These are phyloP conservation scores for Pyracantha coccinea DNA, from an alignment of 331 rosid species.

Conservation along the genomic window DNA sequence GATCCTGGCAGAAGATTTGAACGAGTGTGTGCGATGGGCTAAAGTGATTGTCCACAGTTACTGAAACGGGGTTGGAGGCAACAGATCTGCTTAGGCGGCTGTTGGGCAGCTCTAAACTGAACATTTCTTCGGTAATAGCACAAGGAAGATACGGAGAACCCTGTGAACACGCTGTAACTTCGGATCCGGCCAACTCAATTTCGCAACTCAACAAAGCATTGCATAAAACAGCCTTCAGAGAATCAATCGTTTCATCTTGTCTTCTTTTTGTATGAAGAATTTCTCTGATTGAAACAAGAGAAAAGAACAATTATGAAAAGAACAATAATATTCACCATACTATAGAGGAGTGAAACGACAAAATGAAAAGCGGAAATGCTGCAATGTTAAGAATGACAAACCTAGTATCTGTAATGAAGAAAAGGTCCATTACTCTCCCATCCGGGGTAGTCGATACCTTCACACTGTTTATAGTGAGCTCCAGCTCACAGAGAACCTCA, in stretches of 20 bases:
- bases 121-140: slow-evolving; percentile 37
- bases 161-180: slow-evolving; percentile 34
- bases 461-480: slow-evolving; percentile 46
- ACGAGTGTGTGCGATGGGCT: slow-evolving; percentile 50
- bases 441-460: slow-evolving; percentile 57
- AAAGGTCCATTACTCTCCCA: slow-evolving; percentile 55
- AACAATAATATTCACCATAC: not conserved
- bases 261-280: slow-evolving; percentile 38
- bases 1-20: slow-evolving; percentile 47
- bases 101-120: slow-evolving; percentile 32
- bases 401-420: slow-evolving; percentile 57
- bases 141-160: slow-evolving; percentile 39
- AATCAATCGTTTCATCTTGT: slow-evolving; percentile 33
- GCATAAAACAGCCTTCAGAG: slow-evolving; percentile 24
- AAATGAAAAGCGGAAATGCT: not conserved
- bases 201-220: slow-evolving; percentile 37
- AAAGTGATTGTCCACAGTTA: slow-evolving; percentile 36
- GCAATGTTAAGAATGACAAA: slow-evolving; percentile 11
- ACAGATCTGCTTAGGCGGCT: slow-evolving; percentile 18
- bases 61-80: slow-evolving; percentile 24
- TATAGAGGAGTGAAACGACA: not conserved
- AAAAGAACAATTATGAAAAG: not conserved
- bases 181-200: slow-evolving; percentile 37
- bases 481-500: slow-evolving; percentile 45
- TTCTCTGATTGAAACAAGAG: slow-evolving; percentile 24